Conservation (phyloP, 202 grass and related monocot genomes). For the Panicum virgatum region DNA sequence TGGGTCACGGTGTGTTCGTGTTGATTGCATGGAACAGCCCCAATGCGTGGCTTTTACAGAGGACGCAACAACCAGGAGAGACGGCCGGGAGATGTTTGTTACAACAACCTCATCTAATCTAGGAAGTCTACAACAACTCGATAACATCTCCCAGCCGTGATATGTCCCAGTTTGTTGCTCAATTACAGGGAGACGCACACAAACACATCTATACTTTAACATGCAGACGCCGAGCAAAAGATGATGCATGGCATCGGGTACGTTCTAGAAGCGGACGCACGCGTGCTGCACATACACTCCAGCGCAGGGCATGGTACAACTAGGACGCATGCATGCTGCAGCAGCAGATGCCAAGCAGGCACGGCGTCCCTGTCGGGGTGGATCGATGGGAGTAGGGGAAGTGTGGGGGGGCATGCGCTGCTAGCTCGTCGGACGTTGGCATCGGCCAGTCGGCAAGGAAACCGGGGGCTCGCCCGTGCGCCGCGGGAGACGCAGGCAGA, state of each 20-base stretch:
- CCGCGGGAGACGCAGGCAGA: not conserved
- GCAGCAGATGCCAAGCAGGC: not conserved
- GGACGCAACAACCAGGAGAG: too few relatives aligned
- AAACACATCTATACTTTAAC: too few relatives aligned
- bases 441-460: not conserved
- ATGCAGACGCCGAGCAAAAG: not conserved
- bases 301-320: not conserved
- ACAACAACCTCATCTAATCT: too few relatives aligned
- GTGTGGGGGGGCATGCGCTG: slow-evolving; percentile 32
- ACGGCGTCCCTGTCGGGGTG: slow-evolving; percentile 27
- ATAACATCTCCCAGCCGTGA: too few relatives aligned
- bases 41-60: too few relatives aligned
- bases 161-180: too few relatives aligned
- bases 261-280: too few relatives aligned
- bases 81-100: too few relatives aligned
- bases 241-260: not conserved
- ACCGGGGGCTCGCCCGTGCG: not conserved
- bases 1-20: too few relatives aligned
- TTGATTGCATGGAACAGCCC: too few relatives aligned
- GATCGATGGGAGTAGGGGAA: not conserved
- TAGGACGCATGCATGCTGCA: not conserved
- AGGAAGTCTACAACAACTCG: too few relatives aligned
- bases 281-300: not conserved
- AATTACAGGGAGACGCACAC: too few relatives aligned
- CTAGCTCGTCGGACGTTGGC: not conserved